Evolutionary conservation across 805 yeast species (phyloP).

Genomic region (Candida michaelii): DNA sequence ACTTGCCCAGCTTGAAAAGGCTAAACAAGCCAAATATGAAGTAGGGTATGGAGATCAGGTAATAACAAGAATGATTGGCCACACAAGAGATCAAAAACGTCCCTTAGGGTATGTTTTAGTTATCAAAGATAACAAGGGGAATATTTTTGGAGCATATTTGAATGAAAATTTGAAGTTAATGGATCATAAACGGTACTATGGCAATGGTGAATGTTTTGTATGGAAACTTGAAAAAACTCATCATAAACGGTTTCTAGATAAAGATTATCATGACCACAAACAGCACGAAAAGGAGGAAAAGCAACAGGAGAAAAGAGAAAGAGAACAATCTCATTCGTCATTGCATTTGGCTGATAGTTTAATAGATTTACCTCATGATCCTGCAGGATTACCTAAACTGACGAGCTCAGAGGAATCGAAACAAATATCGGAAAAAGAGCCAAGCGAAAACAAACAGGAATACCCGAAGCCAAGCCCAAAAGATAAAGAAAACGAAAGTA

Average conservation of each 20-base stretch:
- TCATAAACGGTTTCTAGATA: slow-evolving; percentile 4
- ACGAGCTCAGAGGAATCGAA: background rate
- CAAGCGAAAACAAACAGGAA: too few species aligned
- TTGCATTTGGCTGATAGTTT: background rate
- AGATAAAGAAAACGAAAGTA: background rate
- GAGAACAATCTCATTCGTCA: background rate
- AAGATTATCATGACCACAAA: slow-evolving; percentile 3
- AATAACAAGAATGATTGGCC: slow-evolving; percentile 29
- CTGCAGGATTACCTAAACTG: background rate
- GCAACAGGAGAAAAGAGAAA: background rate
- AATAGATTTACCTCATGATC: background rate
- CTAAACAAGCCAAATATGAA: slow-evolving; percentile 16
- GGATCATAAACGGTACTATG: slow-evolving; percentile 75
- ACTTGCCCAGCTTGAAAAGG: slow-evolving; percentile 19
- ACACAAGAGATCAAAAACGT: slow-evolving; percentile 20
- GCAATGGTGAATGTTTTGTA: slow-evolving; percentile 93
- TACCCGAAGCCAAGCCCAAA: background rate
- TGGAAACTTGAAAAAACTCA: slow-evolving; percentile 64
- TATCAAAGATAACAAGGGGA: slow-evolving; percentile 62
- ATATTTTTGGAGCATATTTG: slow-evolving; percentile 74
- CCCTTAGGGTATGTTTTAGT: slow-evolving; percentile 72
- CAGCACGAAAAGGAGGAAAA: slow-evolving; percentile 2
- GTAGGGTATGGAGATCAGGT: slow-evolving; percentile 38
- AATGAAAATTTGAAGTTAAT: slow-evolving; percentile 73
- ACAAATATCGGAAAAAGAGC: too few species aligned